phyloP scores from a whole-genome alignment of 2,329 filamentous ascomycete species.

The Huntiella bhutanensis region DNA sequence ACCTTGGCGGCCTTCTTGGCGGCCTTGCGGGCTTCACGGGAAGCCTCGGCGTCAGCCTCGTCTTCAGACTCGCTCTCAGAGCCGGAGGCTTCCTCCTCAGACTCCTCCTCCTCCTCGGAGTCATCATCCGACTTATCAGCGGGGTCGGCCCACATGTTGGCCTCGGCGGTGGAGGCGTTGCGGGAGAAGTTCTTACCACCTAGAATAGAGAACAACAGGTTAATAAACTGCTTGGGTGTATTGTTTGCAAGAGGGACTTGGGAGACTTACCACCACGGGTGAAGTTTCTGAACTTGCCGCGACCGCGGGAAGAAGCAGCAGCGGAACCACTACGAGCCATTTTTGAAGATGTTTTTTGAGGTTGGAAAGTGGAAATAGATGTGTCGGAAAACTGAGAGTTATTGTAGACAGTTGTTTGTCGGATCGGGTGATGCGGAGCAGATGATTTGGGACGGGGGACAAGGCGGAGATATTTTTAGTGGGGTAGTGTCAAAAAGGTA shows the following conservation, averaged over 20 bases:
- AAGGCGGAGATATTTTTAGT: not conserved
- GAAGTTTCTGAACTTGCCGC: slow-evolving; percentile 87
- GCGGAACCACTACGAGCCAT: slow-evolving; percentile 27
- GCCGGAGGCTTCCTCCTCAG: slow-evolving; percentile 29
- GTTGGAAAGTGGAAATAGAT: not conserved
- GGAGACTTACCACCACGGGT: slow-evolving; percentile 59
- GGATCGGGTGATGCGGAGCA: not conserved
- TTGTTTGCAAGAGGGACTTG: not conserved
- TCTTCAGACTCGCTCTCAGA: slow-evolving; percentile 33
- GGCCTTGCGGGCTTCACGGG: slow-evolving; percentile 72
- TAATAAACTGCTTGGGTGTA: not conserved
- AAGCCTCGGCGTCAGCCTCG: slow-evolving; percentile 32
- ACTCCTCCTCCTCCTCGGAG: slow-evolving; percentile 32
- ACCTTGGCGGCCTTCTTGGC: slow-evolving; percentile 82
- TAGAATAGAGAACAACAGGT: slow-evolving; percentile 19
- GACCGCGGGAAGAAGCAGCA: slow-evolving; percentile 44
- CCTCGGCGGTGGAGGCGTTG: slow-evolving; percentile 66
- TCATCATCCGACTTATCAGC: slow-evolving; percentile 32
- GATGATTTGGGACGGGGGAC: not conserved
- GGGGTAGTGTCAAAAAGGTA: not conserved
- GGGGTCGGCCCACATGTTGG: slow-evolving; percentile 54
- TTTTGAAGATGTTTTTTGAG: slow-evolving; percentile 3
- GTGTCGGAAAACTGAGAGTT: not conserved
- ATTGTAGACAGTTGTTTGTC: not conserved
- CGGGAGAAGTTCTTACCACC: slow-evolving; percentile 92